Conservation (phyloP, 2,329 filamentous ascomycete species). For the Acrocalymma vagum region DNA sequence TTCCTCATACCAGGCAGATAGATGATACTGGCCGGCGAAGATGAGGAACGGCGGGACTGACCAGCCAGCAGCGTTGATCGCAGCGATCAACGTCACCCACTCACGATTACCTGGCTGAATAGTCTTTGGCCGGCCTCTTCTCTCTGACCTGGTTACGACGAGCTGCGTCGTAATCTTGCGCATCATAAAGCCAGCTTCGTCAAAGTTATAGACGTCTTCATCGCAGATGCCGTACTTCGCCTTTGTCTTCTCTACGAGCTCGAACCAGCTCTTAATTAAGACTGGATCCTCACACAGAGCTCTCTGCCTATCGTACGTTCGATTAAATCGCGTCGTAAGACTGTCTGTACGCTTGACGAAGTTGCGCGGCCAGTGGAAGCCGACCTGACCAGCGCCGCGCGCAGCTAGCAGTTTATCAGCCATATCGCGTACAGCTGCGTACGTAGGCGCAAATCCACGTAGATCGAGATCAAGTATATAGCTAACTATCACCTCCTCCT, state of each 20-base stretch:
- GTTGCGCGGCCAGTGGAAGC: constrained; percentile 3
- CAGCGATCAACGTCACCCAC: constrained; percentile 34
- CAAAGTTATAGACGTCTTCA: constrained; percentile 27
- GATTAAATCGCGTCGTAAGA: constrained; percentile 7
- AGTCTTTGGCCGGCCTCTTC: constrained; percentile 16
- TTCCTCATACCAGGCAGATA: constrained; percentile 16
- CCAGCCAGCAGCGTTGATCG: constrained; percentile 20
- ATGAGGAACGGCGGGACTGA: constrained; percentile 17
- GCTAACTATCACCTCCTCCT: constrained; percentile 14
- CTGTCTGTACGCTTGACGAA: constrained; percentile 17
- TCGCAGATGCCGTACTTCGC: constrained; percentile 16
- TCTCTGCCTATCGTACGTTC: constrained; percentile 16
- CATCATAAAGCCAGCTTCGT: constrained; percentile 25
- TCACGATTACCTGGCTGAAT: constrained; percentile 37
- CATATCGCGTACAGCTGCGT: constrained; percentile 11
- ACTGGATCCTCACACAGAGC: constrained; percentile 11
- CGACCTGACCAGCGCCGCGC: constrained; percentile 3
- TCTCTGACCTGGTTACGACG: constrained; percentile 20
- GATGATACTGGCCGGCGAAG: constrained; percentile 13
- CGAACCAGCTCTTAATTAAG: constrained; percentile 11
- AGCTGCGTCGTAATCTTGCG: constrained; percentile 13
- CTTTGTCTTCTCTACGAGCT: constrained; percentile 17
- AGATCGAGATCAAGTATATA: constrained; percentile 14
- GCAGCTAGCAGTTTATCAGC: constrained; percentile 1
- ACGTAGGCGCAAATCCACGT: constrained; percentile 9